phyloP scores from a whole-genome alignment of 176 grass and related monocot genomes.

The Carex parvula region DNA sequence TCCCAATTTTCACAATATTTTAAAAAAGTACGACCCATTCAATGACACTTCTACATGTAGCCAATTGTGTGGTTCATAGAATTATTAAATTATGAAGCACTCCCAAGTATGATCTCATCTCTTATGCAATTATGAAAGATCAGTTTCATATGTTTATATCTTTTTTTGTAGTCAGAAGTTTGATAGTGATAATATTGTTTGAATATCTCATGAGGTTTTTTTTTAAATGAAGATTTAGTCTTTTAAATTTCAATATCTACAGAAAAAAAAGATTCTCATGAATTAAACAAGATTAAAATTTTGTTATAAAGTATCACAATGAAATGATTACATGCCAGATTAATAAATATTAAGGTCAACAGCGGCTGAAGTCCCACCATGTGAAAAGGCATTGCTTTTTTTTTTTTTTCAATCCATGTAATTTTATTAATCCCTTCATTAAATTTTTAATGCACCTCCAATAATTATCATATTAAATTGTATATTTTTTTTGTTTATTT shows the following conservation, averaged over 20 bases:
- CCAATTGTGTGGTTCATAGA: background rate
- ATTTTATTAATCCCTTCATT: too few species aligned
- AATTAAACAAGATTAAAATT: background rate
- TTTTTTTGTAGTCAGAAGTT: too few species aligned
- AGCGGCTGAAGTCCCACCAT: background rate
- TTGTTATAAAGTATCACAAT: background rate
- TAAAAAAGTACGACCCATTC: background rate
- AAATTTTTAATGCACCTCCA: too few species aligned
- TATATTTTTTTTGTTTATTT: too few species aligned
- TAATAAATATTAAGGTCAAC: background rate
- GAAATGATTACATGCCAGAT: background rate
- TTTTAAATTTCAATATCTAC: too few species aligned
- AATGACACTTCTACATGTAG: background rate
- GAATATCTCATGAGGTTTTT: background rate
- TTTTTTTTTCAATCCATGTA: too few species aligned
- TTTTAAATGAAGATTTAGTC: too few species aligned
- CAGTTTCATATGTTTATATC: background rate
- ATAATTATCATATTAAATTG: too few species aligned
- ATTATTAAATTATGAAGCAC: background rate
- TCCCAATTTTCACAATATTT: background rate
- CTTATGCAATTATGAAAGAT: too few species aligned
- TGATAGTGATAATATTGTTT: background rate
- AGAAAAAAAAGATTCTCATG: background rate
- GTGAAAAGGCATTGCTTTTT: background rate
- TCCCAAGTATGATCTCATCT: too few species aligned